Evolutionary conservation across 768 basidiomycete genomes (phyloP), one percentile per base, ranked within the genome.

Genomic region (Amanita thiersii): DNA sequence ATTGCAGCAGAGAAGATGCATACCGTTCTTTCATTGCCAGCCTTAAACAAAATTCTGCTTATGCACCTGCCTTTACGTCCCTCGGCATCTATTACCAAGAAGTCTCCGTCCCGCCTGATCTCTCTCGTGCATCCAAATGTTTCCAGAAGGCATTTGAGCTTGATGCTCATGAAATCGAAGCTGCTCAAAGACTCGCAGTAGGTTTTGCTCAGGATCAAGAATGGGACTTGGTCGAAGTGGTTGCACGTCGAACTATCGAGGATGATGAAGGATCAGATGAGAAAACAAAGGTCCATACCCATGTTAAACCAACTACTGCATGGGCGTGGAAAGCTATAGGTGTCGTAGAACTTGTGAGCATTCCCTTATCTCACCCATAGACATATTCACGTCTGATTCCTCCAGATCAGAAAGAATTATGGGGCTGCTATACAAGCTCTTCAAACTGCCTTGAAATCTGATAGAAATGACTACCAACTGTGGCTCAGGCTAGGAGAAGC

Each of bases 241-340:
- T 99, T n/a, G 90, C 94, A 2, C 77, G 81, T 29, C 69, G 96
- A 39, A 86, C 90, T 0, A 93, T 98, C 45, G 89, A 92, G 34
- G 93, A 90, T 12, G 92, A 97, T 66, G 90, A 90, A 21, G 89
- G 86, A 6, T 53, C 81, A 18, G 72, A 77, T 48, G 77, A 74
- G 17, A 69, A 63, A 49, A 61, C 51, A 40, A 55, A 52, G 8
- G 55, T 54, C 19, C 41, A 54, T 4, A 64, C 61, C 17, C 61
- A 60, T 2, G 63, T 67, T 5, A 70, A 6, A 50, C 83, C 87
- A 0, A 79, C 77, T 26, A 92, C 94, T 52, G 75, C 83, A 5
- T 99, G 96, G 96, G 96, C 96, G 2, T 99, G 94, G 93, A 97
- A 96, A 61, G 93, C 92, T 15, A 62, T 90, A 25, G 96, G 91